phyloP scores from a whole-genome alignment of 2,329 filamentous ascomycete species.

The Pseudofabraea citricarpa region DNA sequence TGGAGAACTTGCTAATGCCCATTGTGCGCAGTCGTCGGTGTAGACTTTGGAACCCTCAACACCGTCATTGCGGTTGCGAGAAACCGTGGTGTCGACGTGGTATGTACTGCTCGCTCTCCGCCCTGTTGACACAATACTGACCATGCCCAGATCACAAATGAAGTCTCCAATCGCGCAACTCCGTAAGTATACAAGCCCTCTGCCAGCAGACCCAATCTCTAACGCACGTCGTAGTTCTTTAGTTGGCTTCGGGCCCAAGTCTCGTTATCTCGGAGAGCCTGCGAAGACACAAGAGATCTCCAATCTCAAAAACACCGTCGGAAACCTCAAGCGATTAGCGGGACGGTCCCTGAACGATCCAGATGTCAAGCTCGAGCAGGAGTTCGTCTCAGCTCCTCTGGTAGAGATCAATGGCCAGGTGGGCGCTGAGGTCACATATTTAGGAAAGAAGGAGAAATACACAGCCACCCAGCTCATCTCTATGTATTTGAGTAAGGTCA shows the following conservation, averaged over 20 bases:
- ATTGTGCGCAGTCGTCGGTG: slow-evolving; percentile 24
- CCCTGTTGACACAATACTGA: slow-evolving; percentile 26
- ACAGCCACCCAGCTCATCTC: slow-evolving; percentile 88
- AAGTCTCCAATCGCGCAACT: slow-evolving; percentile 96
- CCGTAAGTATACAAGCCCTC: slow-evolving; percentile 64
- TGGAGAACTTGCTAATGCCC: slow-evolving; percentile 12
- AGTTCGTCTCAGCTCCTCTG: slow-evolving; percentile 80
- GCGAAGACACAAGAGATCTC: slow-evolving; percentile 99
- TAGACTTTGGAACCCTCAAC: slow-evolving; percentile 92
- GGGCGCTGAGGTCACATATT: slow-evolving; percentile 87
- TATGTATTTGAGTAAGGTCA: slow-evolving; percentile 96
- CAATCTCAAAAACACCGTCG: slow-evolving; percentile 98
- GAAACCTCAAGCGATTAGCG: slow-evolving; percentile 85
- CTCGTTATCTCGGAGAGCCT: slow-evolving; percentile 87
- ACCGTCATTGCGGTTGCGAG: slow-evolving; percentile 96
- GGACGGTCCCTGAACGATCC: slow-evolving; percentile 84
- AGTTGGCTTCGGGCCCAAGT: slow-evolving; percentile 92
- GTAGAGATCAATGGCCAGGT: slow-evolving; percentile 92
- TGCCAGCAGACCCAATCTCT: too few species aligned
- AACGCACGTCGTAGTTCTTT: slow-evolving; percentile 58
- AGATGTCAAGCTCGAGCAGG: slow-evolving; percentile 88
- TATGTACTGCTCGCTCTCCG: slow-evolving; percentile 48
- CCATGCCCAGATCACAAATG: slow-evolving; percentile 79
- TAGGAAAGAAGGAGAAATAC: slow-evolving; percentile 94
- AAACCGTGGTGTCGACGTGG: slow-evolving; percentile 98